A percentile compares a stretch with the other conserved stretches of the same genome.
These are phyloP conservation scores for Penicillium sp. DNA, from an alignment of 2,329 filamentous ascomycete genomes.

Conservation along the genomic window DNA sequence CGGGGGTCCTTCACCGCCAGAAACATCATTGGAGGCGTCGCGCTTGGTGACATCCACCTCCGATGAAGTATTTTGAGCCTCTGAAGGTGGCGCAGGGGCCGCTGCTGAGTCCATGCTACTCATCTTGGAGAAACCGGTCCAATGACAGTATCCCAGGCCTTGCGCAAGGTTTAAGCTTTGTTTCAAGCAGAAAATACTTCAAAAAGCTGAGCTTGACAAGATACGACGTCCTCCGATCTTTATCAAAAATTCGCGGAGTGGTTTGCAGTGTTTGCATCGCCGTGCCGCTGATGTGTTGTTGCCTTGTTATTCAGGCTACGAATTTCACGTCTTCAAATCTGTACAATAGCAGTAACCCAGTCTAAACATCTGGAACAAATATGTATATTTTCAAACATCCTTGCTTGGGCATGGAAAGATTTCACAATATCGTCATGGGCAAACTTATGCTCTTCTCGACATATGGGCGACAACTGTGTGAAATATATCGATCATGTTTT, in stretches of 20 bases:
- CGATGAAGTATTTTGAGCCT: conserved; percentile 3
- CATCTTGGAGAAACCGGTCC: background rate
- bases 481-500: too few species aligned
- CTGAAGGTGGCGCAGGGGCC: conserved; percentile 3
- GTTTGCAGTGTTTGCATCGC: conserved; percentile 26
- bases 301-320: too few species aligned
- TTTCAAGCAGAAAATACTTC: background rate
- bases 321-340: too few species aligned
- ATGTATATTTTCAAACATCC: too few species aligned
- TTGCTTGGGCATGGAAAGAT: too few species aligned
- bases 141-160: background rate
- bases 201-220: background rate
- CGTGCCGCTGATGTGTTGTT: background rate
- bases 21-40: conserved; percentile 22
- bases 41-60: conserved; percentile 22
- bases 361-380: too few species aligned
- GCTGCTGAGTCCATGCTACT: conserved; percentile 3
- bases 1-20: conserved; percentile 43
- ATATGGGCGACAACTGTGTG: too few species aligned
- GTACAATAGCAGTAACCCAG: too few species aligned
- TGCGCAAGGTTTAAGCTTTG: background rate
- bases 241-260: conserved; percentile 18
- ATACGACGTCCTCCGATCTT: conserved; percentile 5
- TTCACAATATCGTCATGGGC: too few species aligned
- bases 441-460: too few species aligned